Evolutionary conservation across 2,329 filamentous ascomycete species (phyloP).

Genomic region (Leptographium procerum): DNA sequence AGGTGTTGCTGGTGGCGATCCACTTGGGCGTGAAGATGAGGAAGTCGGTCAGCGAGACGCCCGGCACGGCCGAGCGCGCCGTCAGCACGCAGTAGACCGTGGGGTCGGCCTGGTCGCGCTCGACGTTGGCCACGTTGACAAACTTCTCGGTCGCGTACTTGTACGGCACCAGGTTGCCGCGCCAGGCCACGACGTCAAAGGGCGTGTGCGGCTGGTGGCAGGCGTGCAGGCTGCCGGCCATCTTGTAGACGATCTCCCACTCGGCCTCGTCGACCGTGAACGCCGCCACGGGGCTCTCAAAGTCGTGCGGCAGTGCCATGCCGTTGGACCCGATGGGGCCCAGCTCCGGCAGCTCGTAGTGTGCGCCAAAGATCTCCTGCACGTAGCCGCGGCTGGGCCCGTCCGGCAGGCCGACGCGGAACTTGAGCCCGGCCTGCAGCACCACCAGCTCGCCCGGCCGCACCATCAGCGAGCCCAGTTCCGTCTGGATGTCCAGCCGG

Average conservation of each 20-base stretch:
- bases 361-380: slow-evolving; percentile 53
- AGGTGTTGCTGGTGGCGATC: slow-evolving; percentile 50
- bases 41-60: slow-evolving; percentile 50
- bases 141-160: slow-evolving; percentile 46
- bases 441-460: slow-evolving; percentile 58
- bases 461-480: slow-evolving; percentile 45
- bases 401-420: slow-evolving; percentile 42
- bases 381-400: slow-evolving; percentile 40
- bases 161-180: slow-evolving; percentile 54
- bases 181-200: slow-evolving; percentile 58
- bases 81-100: slow-evolving; percentile 56
- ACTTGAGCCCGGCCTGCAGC: slow-evolving; percentile 54
- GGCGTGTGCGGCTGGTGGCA: slow-evolving; percentile 53
- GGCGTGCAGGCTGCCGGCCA: slow-evolving; percentile 48
- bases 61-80: slow-evolving; percentile 39
- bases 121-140: slow-evolving; percentile 41
- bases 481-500: slow-evolving; percentile 55
- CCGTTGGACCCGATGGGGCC: slow-evolving; percentile 56
- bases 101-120: slow-evolving; percentile 55
- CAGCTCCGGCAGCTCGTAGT: slow-evolving; percentile 55
- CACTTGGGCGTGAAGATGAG: slow-evolving; percentile 57
- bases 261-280: slow-evolving; percentile 42
- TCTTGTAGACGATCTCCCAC: slow-evolving; percentile 43
- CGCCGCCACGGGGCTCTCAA: slow-evolving; percentile 47
- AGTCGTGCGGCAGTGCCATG: slow-evolving; percentile 54